Evolutionary conservation across 768 basidiomycete genomes (phyloP).

Genomic region (Tremella yokohamensis): DNA sequence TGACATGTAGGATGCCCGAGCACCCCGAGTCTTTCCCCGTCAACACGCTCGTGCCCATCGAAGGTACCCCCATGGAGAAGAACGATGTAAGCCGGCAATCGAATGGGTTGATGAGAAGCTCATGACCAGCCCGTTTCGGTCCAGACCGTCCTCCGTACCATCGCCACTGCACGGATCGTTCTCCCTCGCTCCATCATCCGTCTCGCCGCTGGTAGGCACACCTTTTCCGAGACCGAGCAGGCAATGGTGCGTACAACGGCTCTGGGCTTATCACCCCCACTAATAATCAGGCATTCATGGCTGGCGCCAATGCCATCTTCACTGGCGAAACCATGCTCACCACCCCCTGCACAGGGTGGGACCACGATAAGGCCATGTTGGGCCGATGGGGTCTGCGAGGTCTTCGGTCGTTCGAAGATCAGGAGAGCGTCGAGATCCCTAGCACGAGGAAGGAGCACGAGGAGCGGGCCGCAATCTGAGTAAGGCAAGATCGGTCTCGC

Average conservation of each 20-base stretch:
- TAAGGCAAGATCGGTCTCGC: no score
- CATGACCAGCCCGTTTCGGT: slow-evolving; percentile 66
- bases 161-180: slow-evolving; percentile 89
- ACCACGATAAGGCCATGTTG: slow-evolving; percentile 96
- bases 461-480: no score
- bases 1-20: slow-evolving; percentile 59
- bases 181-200: slow-evolving; percentile 90
- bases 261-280: not conserved
- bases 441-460: not conserved
- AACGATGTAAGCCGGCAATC: slow-evolving; percentile 64
- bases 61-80: slow-evolving; percentile 84
- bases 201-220: slow-evolving; percentile 88
- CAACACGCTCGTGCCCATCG: slow-evolving; percentile 92
- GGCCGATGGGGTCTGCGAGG: slow-evolving; percentile 84
- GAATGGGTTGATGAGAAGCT: slow-evolving; percentile 3
- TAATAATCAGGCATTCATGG: slow-evolving; percentile 65
- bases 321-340: slow-evolving; percentile 98
- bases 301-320: slow-evolving; percentile 95
- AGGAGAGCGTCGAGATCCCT: slow-evolving; percentile 34
- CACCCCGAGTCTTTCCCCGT: slow-evolving; percentile 99
- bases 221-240: slow-evolving; percentile 82
- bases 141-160: slow-evolving; percentile 82
- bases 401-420: slow-evolving; percentile 83
- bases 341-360: slow-evolving; percentile 96
- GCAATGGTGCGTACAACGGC: slow-evolving; percentile 64